Conservation (phyloP, 2,329 filamentous ascomycete species). For the Colletotrichum filicis region DNA sequence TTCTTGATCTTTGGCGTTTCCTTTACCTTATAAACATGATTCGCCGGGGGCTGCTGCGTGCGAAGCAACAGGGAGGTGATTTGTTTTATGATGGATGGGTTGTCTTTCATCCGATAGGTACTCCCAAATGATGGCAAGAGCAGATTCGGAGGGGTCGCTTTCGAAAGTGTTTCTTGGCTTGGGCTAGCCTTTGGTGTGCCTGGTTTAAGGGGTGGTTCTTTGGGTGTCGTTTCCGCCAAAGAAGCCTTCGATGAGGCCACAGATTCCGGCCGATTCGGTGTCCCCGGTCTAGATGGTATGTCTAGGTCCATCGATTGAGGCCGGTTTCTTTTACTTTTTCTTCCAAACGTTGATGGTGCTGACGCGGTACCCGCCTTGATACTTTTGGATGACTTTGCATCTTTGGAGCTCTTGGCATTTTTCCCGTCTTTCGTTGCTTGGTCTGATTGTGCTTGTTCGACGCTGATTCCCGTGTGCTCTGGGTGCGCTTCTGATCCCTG, state of each 20-base stretch:
- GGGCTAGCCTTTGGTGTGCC: conserved; percentile 23
- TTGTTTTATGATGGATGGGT: conserved; percentile 77
- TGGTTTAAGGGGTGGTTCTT: conserved; percentile 22
- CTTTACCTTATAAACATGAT: conserved; percentile 78
- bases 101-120: conserved; percentile 75
- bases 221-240: conserved; percentile 39
- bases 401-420: conserved; percentile 30
- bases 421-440: conserved; percentile 46
- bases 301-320: conserved; percentile 62
- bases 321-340: conserved; percentile 57
- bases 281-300: conserved; percentile 46
- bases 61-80: conserved; percentile 68
- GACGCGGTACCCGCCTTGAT: conserved; percentile 40
- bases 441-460: conserved; percentile 49
- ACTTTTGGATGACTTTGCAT: conserved; percentile 30
- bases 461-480: conserved; percentile 56
- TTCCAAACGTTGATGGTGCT: conserved; percentile 42
- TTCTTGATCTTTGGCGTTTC: conserved; percentile 80
- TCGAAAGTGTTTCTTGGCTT: conserved; percentile 53
- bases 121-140: conserved; percentile 76
- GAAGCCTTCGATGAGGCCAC: conserved; percentile 39
- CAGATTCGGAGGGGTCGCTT: conserved; percentile 65
- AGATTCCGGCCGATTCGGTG: conserved; percentile 45
- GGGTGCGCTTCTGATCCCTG: conserved; percentile 68
- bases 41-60: conserved; percentile 65